These are phyloP conservation scores for Mycena indigotica DNA, from an alignment of 768 basidiomycete genomes.

Conservation along the genomic window DNA sequence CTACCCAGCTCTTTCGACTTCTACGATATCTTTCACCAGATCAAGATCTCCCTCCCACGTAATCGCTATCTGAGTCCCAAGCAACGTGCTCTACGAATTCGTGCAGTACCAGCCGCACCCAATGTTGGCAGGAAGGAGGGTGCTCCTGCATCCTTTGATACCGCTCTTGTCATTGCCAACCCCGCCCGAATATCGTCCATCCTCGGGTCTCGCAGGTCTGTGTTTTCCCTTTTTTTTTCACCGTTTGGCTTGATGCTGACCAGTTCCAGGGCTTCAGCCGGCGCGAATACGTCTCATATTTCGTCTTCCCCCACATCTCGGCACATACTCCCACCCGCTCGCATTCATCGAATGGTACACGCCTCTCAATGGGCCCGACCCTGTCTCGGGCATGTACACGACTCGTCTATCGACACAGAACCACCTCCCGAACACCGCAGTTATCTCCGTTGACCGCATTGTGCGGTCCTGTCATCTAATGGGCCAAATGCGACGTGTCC, in stretches of 20 bases:
- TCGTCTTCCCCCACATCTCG: conserved; percentile 17
- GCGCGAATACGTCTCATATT: conserved; percentile 26
- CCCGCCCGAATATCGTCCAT: background rate
- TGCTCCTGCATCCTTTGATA: conserved; percentile 14
- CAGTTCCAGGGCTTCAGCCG: conserved; percentile 24
- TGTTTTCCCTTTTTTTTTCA: background rate
- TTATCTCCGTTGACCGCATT: conserved; percentile 28
- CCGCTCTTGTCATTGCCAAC: conserved; percentile 9
- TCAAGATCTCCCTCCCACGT: background rate
- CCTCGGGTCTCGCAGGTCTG: background rate
- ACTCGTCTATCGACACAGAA: conserved; percentile 16
- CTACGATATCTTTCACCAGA: conserved; percentile 9
- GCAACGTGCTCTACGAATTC: background rate
- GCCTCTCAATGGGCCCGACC: conserved; percentile 22
- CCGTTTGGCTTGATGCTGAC: background rate
- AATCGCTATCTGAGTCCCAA: conserved; percentile 8
- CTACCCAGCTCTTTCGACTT: conserved; percentile 1
- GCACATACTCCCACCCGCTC: conserved; percentile 17
- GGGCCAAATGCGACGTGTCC: conserved; percentile 14
- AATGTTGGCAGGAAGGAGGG: conserved; percentile 6
- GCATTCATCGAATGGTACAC: conserved; percentile 31
- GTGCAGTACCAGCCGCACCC: conserved; percentile 1
- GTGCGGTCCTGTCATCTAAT: conserved; percentile 29
- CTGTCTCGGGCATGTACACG: conserved; percentile 17
- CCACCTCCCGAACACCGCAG: conserved; percentile 16